phyloP scores from a whole-genome alignment of 2,329 filamentous ascomycete genomes.

The Aspergillus arachidicola region DNA sequence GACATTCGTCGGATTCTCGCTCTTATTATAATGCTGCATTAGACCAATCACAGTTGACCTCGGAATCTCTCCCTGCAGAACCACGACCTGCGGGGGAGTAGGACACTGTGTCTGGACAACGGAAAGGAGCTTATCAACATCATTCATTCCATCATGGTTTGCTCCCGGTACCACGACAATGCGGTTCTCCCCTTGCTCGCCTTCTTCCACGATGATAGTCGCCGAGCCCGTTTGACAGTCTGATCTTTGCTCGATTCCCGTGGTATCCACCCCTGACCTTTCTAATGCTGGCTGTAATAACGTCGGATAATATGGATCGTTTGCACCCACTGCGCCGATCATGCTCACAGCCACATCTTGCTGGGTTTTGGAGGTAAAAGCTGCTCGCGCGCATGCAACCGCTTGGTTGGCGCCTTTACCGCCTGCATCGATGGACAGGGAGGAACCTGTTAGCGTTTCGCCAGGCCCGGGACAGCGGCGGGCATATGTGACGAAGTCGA shows the following conservation, averaged over 20 bases:
- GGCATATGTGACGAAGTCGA: conserved; percentile 87
- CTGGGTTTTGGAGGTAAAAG: conserved; percentile 13
- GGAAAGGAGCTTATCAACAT: conserved; percentile 40
- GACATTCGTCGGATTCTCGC: conserved; percentile 52
- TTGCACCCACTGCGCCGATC: conserved; percentile 69
- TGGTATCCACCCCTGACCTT: conserved; percentile 64
- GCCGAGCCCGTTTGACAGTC: conserved; percentile 67
- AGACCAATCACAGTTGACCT: conserved; percentile 66
- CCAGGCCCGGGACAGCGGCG: conserved; percentile 79
- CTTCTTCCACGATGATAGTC: conserved; percentile 74
- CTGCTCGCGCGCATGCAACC: conserved; percentile 73
- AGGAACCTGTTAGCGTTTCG: conserved; percentile 80
- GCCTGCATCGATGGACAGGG: conserved; percentile 78
- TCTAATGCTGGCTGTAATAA: conserved; percentile 61
- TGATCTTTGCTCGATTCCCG: conserved; percentile 52
- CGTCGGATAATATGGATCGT: conserved; percentile 64
- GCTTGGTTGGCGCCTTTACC: conserved; percentile 97
- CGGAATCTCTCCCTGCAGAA: conserved; percentile 78
- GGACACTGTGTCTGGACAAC: conserved; percentile 31
- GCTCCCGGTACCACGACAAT: conserved; percentile 74
- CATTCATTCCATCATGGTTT: conserved; percentile 56
- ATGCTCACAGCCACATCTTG: conserved; percentile 60
- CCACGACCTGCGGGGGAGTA: conserved; percentile 62
- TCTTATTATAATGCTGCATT: conserved; percentile 39
- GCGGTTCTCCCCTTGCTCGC: conserved; percentile 69